phyloP scores from a whole-genome alignment of 176 grass and related monocot species.

The Phoenix dactylifera region DNA sequence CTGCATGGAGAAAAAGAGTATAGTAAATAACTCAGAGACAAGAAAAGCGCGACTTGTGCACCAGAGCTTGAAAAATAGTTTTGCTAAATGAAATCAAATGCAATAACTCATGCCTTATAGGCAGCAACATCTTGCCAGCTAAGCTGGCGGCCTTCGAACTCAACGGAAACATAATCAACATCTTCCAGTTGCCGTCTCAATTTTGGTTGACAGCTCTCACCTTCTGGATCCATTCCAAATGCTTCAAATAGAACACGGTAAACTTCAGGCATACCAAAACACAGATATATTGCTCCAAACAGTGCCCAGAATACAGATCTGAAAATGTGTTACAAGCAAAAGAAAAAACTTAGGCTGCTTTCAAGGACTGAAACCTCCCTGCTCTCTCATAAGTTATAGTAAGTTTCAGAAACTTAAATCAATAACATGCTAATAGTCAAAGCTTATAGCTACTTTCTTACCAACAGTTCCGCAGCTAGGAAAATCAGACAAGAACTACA shows the following conservation, averaged over 20 bases:
- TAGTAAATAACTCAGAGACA: background rate
- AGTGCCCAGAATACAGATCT: conserved; percentile 98
- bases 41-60: background rate
- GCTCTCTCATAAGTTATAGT: too few species aligned
- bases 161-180: conserved; percentile 95
- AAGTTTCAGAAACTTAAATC: too few species aligned
- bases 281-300: conserved; percentile 98
- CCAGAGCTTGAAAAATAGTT: too few species aligned
- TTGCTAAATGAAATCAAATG: too few species aligned
- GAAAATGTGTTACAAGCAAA: background rate
- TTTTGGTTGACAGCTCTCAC: conserved; percentile 86
- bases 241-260: conserved; percentile 95
- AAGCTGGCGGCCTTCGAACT: conserved; percentile 80
- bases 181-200: conserved; percentile 87
- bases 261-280: conserved; percentile 98
- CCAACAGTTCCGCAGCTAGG: too few species aligned
- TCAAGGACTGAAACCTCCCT: too few species aligned
- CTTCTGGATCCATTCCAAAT: conserved; percentile 91
- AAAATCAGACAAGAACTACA: too few species aligned
- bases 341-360: too few species aligned
- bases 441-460: too few species aligned
- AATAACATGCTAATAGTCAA: too few species aligned
- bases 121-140: conserved; percentile 85
- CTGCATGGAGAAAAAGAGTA: conserved; percentile 30
- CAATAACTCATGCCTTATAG: conserved; percentile 46